phyloP scores from a whole-genome alignment of 2,329 filamentous ascomycete species.

The Microcyclospora pomicola region DNA sequence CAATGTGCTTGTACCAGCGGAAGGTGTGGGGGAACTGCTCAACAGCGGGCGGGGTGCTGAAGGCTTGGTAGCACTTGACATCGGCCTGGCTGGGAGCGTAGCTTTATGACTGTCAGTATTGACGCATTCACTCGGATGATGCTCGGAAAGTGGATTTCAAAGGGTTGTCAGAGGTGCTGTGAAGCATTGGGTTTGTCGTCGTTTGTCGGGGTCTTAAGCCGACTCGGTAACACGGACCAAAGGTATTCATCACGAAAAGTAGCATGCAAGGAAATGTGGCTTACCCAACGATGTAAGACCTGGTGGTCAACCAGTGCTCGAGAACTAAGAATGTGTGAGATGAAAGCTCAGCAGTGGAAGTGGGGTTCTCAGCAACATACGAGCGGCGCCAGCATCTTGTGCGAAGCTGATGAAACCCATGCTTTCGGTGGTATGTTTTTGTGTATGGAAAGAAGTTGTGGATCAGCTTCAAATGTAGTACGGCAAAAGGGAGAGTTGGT shows the following conservation, averaged over 20 bases:
- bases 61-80: slow-evolving; percentile 85
- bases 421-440: slow-evolving; percentile 18
- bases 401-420: slow-evolving; percentile 61
- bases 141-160: slow-evolving; percentile 5
- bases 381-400: slow-evolving; percentile 49
- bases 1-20: slow-evolving; percentile 98
- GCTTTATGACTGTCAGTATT: slow-evolving; percentile 27
- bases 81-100: slow-evolving; percentile 79
- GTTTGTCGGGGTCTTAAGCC: slow-evolving; percentile 78
- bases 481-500: too few species aligned
- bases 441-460: not conserved
- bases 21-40: slow-evolving; percentile 86
- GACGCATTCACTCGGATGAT: slow-evolving; percentile 1
- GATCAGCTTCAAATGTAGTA: too few species aligned
- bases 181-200: slow-evolving; percentile 63
- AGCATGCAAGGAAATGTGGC: slow-evolving; percentile 28
- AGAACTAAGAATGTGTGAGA: slow-evolving; percentile 37
- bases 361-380: slow-evolving; percentile 29
- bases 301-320: slow-evolving; percentile 59
- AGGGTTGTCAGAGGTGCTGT: slow-evolving; percentile 58
- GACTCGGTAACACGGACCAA: slow-evolving; percentile 96
- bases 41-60: slow-evolving; percentile 60
- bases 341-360: not conserved
- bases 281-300: slow-evolving; percentile 74
- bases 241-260: slow-evolving; percentile 59